Evolutionary conservation across 176 grass and related monocot species (phyloP).

Genomic region (Aegilops tauschii): DNA sequence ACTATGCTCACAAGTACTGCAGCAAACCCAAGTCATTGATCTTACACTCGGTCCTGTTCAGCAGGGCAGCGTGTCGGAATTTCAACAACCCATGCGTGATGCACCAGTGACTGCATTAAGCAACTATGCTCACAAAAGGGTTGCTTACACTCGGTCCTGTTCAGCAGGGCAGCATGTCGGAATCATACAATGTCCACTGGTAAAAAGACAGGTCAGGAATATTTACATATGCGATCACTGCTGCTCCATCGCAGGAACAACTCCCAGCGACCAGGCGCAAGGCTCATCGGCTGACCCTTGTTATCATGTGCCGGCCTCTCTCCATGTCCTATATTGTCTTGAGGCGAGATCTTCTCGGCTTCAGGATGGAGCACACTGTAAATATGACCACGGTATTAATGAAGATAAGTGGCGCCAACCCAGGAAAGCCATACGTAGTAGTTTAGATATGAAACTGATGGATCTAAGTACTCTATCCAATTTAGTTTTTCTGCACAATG

Average conservation of each 20-base stretch:
- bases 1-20: background rate
- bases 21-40: constrained; percentile 15
- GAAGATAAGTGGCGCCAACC: constrained; percentile 41
- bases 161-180: background rate
- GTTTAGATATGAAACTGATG: constrained; percentile 50
- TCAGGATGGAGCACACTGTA: constrained; percentile 58
- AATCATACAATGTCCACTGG: background rate
- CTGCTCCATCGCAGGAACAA: constrained; percentile 21
- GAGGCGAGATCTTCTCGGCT: constrained; percentile 51
- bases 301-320: constrained; percentile 72
- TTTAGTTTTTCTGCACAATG: constrained; percentile 49
- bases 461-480: constrained; percentile 38
- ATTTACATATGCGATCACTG: constrained; percentile 34
- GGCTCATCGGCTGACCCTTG: constrained; percentile 52
- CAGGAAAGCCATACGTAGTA: constrained; percentile 26
- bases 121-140: background rate
- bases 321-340: constrained; percentile 75
- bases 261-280: background rate
- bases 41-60: too few species aligned
- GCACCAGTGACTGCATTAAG: too few species aligned
- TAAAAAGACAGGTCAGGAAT: constrained; percentile 18
- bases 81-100: too few species aligned
- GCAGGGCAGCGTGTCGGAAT: too few species aligned
- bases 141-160: constrained; percentile 4
- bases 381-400: constrained; percentile 48